These are phyloP conservation scores for Apiotrichum laibachii DNA, from an alignment of 1,284 basidiomycete species.

Conservation along the genomic window DNA sequence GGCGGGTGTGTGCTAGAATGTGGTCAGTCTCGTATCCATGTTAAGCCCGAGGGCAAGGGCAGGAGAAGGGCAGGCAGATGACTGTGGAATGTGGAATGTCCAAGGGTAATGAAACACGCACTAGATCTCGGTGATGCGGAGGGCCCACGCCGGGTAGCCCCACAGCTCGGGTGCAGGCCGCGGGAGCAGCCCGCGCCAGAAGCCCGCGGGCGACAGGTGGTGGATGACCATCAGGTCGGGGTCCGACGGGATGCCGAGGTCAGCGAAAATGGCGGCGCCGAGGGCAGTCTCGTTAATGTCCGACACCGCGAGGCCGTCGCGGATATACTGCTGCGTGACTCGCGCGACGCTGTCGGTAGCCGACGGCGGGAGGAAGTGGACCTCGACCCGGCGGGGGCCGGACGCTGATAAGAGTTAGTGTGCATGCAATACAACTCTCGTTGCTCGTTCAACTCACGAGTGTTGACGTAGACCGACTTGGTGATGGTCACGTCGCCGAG, in stretches of 20 bases:
- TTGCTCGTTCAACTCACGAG: slow-evolving; percentile 8
- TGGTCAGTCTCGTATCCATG: slow-evolving; percentile 1
- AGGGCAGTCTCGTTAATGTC: slow-evolving; percentile 17
- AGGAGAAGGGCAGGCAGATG: too few relatives aligned
- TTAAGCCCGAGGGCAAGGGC: neutral
- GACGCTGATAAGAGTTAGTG: slow-evolving; percentile 6
- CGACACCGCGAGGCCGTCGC: slow-evolving; percentile 7
- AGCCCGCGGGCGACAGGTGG: slow-evolving; percentile 24
- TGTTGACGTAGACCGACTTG: slow-evolving; percentile 17
- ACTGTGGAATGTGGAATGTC: too few relatives aligned
- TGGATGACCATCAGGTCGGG: slow-evolving; percentile 40
- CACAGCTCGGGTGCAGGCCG: slow-evolving; percentile 37
- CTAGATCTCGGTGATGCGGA: slow-evolving; percentile 43
- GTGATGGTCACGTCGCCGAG: slow-evolving; percentile 17
- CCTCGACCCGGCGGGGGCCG: slow-evolving; percentile 15
- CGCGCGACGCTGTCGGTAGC: slow-evolving; percentile 16
- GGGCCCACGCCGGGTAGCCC: slow-evolving; percentile 41
- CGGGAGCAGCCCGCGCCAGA: slow-evolving; percentile 27
- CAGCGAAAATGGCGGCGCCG: slow-evolving; percentile 21
- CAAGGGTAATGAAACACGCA: neutral
- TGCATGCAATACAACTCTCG: too few relatives aligned
- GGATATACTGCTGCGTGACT: slow-evolving; percentile 16
- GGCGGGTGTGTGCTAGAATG: slow-evolving; percentile 26
- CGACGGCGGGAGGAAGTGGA: slow-evolving; percentile 20
- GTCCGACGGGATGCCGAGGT: slow-evolving; percentile 23